These are phyloP conservation scores for Ceratobasidium sp. DNA, from an alignment of 1,284 basidiomycete species.

Conservation along the genomic window DNA sequence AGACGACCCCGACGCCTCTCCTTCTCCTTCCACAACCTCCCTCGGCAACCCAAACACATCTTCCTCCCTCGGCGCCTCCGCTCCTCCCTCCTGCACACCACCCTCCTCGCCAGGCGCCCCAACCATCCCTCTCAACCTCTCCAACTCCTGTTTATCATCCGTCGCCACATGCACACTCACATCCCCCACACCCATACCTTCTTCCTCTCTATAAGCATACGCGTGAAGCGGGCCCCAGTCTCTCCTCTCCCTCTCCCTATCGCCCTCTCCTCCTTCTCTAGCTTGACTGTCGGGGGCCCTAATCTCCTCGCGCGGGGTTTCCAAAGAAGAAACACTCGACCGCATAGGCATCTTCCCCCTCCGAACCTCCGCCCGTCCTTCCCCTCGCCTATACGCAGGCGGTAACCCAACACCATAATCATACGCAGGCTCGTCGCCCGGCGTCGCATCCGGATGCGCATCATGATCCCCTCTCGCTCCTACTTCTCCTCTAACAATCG, in stretches of 20 bases:
- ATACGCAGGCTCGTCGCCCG: constrained; percentile 31
- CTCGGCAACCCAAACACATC: constrained; percentile 17
- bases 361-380: constrained; percentile 20
- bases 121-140: constrained; percentile 17
- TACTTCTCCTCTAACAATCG: not conserved
- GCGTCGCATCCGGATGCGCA: constrained; percentile 35
- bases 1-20: not conserved
- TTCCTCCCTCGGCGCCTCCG: constrained; percentile 28
- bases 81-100: not conserved
- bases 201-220: constrained; percentile 11
- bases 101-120: constrained; percentile 10
- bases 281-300: no score
- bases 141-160: constrained; percentile 33
- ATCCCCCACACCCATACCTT: not conserved
- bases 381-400: constrained; percentile 33
- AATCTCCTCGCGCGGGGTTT: not conserved
- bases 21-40: not conserved
- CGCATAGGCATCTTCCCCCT: constrained; percentile 34
- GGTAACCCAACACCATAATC: constrained; percentile 34
- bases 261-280: not conserved
- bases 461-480: constrained; percentile 11
- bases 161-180: constrained; percentile 37
- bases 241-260: not conserved
- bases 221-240: constrained; percentile 12
- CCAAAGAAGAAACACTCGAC: not conserved